A percentile compares a stretch with the other conserved stretches of the same genome.
phyloP scores from a whole-genome alignment of 352 stramenopile genomes.

The Globisporangium rhizosaccharum region DNA sequence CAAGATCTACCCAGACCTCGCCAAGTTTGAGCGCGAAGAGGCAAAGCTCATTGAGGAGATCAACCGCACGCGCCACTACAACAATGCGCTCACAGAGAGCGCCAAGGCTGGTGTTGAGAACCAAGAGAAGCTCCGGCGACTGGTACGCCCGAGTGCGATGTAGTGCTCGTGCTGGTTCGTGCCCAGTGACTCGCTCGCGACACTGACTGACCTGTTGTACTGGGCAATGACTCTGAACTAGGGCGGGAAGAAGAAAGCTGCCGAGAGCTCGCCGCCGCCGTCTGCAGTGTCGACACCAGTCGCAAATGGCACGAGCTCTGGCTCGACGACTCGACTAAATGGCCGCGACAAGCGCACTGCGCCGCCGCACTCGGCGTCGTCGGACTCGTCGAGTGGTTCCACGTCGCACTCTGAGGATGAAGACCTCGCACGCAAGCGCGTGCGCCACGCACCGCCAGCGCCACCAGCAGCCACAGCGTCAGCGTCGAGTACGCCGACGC shows the following conservation, averaged over 20 bases:
- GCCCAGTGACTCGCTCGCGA: not conserved
- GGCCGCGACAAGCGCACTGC: not conserved
- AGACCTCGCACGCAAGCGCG: conserved; percentile 1
- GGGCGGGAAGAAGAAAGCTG: conserved; percentile 12
- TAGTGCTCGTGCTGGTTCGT: not conserved
- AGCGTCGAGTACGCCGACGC: no score
- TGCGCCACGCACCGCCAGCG: not conserved
- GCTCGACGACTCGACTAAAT: not conserved
- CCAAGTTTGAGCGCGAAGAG: conserved; percentile 73
- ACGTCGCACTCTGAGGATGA: conserved; percentile 10
- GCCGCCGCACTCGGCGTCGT: not conserved
- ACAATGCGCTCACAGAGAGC: conserved; percentile 78
- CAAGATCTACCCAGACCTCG: conserved; percentile 84
- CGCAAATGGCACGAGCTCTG: no score
- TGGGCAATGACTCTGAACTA: not conserved
- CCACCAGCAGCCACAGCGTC: not conserved
- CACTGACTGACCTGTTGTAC: not conserved
- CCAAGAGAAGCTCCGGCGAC: conserved; percentile 54
- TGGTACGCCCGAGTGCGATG: conserved; percentile 20
- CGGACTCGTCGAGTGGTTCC: conserved; percentile 8
- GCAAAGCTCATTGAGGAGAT: conserved; percentile 76
- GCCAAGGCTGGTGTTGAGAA: conserved; percentile 64
- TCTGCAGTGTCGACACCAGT: no score
- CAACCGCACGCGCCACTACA: conserved; percentile 75
- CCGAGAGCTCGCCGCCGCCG: not conserved